A percentile compares a stretch with the other conserved stretches of the same genome.
Conservation (phyloP, 2,329 filamentous ascomycete species). For the Bipolaris sorokiniana region DNA sequence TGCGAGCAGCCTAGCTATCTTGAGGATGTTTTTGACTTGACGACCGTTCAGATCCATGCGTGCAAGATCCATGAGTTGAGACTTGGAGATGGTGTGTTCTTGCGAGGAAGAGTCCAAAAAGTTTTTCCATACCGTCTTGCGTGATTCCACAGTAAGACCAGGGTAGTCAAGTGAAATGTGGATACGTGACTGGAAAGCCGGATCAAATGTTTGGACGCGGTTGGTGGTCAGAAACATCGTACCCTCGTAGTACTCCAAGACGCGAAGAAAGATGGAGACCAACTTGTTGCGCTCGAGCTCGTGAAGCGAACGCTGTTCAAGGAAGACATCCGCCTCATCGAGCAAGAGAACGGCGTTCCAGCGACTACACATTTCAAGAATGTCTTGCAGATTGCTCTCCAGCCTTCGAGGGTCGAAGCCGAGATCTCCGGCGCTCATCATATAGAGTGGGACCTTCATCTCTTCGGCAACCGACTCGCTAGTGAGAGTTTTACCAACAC, state of each 20-base stretch:
- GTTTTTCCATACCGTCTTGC: conserved; percentile 47
- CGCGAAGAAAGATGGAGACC: conserved; percentile 48
- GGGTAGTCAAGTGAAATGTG: conserved; percentile 42
- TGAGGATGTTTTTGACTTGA: conserved; percentile 58
- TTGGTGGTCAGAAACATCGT: conserved; percentile 47
- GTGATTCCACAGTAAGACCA: conserved; percentile 34
- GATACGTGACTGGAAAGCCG: conserved; percentile 42
- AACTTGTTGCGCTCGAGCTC: conserved; percentile 47
- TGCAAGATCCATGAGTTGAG: conserved; percentile 42
- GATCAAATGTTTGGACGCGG: conserved; percentile 41
- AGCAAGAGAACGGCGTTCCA: conserved; percentile 68
- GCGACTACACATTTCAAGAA: conserved; percentile 77
- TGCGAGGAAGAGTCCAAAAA: conserved; percentile 44
- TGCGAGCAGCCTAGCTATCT: conserved; percentile 38
- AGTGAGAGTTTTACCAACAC: conserved; percentile 37
- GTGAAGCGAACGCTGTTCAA: conserved; percentile 56
- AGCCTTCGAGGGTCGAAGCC: conserved; percentile 60
- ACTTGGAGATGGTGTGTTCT: conserved; percentile 17
- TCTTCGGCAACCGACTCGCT: conserved; percentile 30
- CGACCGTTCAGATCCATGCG: conserved; percentile 56
- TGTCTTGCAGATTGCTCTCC: conserved; percentile 78
- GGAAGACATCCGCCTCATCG: conserved; percentile 69
- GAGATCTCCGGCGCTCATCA: conserved; percentile 79
- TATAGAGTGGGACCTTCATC: conserved; percentile 59
- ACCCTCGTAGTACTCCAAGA: conserved; percentile 44